A percentile compares a stretch with the other conserved stretches of the same genome.
Evolutionary conservation across 1,139 yeast species (phyloP).

Genomic region (Pichia cactophila): DNA sequence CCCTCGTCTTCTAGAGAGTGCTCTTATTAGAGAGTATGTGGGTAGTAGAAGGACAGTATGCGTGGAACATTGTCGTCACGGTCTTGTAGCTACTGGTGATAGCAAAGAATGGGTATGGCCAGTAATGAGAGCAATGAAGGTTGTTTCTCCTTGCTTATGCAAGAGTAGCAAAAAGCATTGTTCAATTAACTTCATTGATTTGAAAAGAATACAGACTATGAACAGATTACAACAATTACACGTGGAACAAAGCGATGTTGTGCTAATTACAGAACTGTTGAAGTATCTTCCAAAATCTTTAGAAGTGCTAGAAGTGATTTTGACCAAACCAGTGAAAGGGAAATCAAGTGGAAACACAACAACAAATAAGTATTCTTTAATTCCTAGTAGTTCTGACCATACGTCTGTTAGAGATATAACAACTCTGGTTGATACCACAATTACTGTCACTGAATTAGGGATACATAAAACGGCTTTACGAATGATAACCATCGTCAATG

Average conservation of each 20-base stretch:
- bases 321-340: background rate
- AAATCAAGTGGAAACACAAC: background rate
- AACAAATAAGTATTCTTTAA: background rate
- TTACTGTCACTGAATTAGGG: no score
- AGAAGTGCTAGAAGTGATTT: background rate
- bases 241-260: slow-evolving; percentile 2
- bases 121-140: background rate
- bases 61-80: background rate
- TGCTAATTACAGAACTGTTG: background rate
- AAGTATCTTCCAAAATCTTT: background rate
- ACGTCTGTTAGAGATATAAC: no score
- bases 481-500: slow-evolving; percentile 7
- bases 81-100: background rate
- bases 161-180: background rate
- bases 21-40: background rate
- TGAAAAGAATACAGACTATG: background rate
- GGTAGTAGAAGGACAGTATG: background rate
- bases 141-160: background rate
- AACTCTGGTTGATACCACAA: no score
- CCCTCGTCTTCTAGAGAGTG: background rate
- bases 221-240: background rate
- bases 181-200: no score
- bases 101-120: background rate
- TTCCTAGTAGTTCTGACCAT: no score
- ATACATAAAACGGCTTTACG: background rate